A percentile compares a stretch with the other conserved stretches of the same genome.
phyloP scores from a whole-genome alignment of 805 yeast genomes.

The Zygosaccharomyces bisporus region DNA sequence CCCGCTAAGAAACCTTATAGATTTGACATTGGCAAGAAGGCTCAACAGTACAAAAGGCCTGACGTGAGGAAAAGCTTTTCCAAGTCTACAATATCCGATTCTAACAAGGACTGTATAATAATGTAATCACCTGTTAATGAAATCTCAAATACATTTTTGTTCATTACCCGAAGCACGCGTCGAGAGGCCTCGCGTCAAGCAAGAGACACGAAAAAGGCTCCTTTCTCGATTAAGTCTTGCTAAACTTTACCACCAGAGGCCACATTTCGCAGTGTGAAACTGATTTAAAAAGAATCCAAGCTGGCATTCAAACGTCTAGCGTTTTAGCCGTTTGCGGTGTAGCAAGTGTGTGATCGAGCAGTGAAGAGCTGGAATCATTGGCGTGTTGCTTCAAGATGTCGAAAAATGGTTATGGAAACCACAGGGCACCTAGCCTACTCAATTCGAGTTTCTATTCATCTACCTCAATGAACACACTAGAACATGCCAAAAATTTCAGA shows the following conservation, averaged over 20 bases:
- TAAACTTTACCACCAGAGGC: background rate
- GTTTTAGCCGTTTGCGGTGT: background rate
- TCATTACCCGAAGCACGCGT: constrained; percentile 8
- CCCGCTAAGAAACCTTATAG: background rate
- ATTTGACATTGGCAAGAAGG: background rate
- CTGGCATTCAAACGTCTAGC: background rate
- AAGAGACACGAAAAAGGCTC: constrained; percentile 6
- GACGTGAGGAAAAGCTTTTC: constrained; percentile 3
- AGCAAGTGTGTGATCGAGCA: background rate
- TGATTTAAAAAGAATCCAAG: background rate
- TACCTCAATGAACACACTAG: constrained; percentile 26
- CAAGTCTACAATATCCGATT: background rate
- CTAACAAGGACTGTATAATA: constrained; percentile 20
- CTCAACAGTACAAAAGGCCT: background rate
- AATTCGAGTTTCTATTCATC: constrained; percentile 33
- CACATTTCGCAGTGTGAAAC: background rate
- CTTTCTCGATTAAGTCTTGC: constrained; percentile 3
- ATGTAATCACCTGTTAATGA: constrained; percentile 14
- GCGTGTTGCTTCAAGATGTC: background rate
- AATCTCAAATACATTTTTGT: background rate
- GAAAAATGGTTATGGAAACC: background rate
- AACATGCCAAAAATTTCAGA: constrained; percentile 35
- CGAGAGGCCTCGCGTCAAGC: constrained; percentile 13
- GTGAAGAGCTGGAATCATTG: background rate
- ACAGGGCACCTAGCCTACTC: constrained; percentile 19